phyloP scores from a whole-genome alignment of 345 rosid genomes.

The Rubroshorea leprosula region DNA sequence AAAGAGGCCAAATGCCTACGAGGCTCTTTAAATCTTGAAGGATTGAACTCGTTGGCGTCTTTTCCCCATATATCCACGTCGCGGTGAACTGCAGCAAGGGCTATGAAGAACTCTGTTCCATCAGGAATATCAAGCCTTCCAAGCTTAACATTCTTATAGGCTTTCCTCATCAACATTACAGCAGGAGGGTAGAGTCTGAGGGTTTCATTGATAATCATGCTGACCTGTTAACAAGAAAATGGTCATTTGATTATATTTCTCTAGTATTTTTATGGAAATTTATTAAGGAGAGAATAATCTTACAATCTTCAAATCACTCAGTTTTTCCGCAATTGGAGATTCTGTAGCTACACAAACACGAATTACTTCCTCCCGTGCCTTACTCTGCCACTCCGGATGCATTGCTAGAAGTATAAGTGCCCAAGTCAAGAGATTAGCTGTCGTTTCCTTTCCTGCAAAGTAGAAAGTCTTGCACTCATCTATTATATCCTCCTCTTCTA shows the following conservation, averaged over 20 bases:
- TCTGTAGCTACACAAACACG: conserved; percentile 29
- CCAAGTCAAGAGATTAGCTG: conserved; percentile 66
- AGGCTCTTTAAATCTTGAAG: conserved; percentile 45
- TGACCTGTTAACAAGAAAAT: conserved; percentile 34
- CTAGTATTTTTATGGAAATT: no score
- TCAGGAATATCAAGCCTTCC: conserved; percentile 60
- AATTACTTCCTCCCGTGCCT: conserved; percentile 64
- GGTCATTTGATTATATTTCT: background rate
- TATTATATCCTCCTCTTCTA: conserved; percentile 60
- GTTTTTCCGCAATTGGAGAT: conserved; percentile 30
- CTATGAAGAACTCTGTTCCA: conserved; percentile 49
- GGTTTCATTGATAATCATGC: conserved; percentile 61
- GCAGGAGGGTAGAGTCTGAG: conserved; percentile 74
- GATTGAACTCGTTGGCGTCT: conserved; percentile 63
- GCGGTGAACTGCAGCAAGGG: conserved; percentile 47
- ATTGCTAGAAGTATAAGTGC: conserved; percentile 54
- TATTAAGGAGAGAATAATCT: conserved; percentile 13
- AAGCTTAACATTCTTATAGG: conserved; percentile 34
- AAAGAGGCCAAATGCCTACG: conserved; percentile 41
- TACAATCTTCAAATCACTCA: conserved; percentile 64
- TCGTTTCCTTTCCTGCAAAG: conserved; percentile 84
- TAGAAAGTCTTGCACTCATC: conserved; percentile 88
- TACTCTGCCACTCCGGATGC: conserved; percentile 78
- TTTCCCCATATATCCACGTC: conserved; percentile 65
- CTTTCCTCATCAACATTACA: conserved; percentile 43